phyloP scores from a whole-genome alignment of 768 basidiomycete genomes.

The Gloeophyllum trabeum region DNA sequence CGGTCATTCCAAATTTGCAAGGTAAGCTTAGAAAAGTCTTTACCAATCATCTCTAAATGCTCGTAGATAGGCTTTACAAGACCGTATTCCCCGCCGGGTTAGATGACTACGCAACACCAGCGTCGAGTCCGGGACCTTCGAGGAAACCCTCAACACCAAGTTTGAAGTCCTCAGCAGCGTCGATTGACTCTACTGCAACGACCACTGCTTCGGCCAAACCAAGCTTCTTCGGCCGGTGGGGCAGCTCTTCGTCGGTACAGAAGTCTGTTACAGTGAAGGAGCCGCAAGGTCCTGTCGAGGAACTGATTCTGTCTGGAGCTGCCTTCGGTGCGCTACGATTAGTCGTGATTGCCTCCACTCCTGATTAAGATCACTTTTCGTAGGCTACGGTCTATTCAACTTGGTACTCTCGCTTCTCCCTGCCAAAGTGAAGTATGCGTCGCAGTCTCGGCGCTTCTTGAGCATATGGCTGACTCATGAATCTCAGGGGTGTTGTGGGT shows the following conservation, averaged over 20 bases:
- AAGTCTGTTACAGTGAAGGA: conserved; percentile 7
- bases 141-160: conserved; percentile 19
- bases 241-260: conserved; percentile 11
- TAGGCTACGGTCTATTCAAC: conserved; percentile 63
- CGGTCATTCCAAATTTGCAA: conserved; percentile 68
- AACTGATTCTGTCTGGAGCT: conserved; percentile 61
- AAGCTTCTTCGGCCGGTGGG: conserved; percentile 17
- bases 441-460: not conserved
- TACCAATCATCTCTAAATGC: conserved; percentile 43
- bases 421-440: conserved; percentile 49
- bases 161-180: conserved; percentile 3
- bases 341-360: conserved; percentile 11
- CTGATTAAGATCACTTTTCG: not conserved
- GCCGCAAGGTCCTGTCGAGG: conserved; percentile 51
- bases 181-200: conserved; percentile 10
- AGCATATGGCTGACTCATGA: not conserved
- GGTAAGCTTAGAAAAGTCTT: conserved; percentile 33
- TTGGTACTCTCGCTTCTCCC: conserved; percentile 71
- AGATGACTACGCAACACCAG: conserved; percentile 28
- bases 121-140: conserved; percentile 22
- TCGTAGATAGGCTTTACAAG: conserved; percentile 49
- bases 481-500: conserved; percentile 51
- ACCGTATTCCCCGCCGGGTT: conserved; percentile 55
- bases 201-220: conserved; percentile 4
- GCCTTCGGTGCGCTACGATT: conserved; percentile 53